Base-by-base conservation (phyloP, 352 stramenopile species). In the Pythium aquatile region DNA sequence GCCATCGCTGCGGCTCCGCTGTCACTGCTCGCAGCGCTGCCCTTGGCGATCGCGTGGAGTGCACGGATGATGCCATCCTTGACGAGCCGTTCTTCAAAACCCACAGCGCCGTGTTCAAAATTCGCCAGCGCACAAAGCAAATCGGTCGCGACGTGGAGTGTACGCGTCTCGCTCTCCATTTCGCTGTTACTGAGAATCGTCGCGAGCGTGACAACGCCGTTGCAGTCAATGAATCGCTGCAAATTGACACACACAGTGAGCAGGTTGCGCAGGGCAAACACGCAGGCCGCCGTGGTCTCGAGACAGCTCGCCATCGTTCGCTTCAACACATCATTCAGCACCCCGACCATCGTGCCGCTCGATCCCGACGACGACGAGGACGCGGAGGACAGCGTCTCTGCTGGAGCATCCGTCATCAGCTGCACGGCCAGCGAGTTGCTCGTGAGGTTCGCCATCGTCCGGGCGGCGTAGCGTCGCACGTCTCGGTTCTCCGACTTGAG, bases 231-330 rank as follows among this genome's bases (percentile, higher is more conserved):
- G 44, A 94, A 88, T 24, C 77, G 77, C 44, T 75, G 73, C 47
- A 91, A 72, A 56, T 93, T 94, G n/a, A 55, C 48, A 16, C 65
- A 59, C 5, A 79, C 57, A 2, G 77, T 82, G 48, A 94, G 81
- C 30, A 94, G 69, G 44, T 94, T 94, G 33, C 81, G 81, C 10
- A 94, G 68, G n/a, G 79, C 63, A 35, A 90, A 84, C 4, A 94
- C 83, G 35, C 85, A 89, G 0, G 80, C 63, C 11, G 66, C 72
- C 33, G 80, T 81, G 24, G 79, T 91, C 40, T 65, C 65, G n/a
- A 89, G 65, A 29, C 81, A 93, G 39, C 72, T 66, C 9, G 69
- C 63, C 69, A 88, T 84, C 17, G 69, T 78, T 37, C 79, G 75
- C 72, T 89, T 85, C 68, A 93, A 78, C n/a, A 75, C 73, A 55